These are phyloP conservation scores for Backusella tarrabulga DNA, from an alignment of 192 early-diverging fungal genomes.

Conservation along the genomic window DNA sequence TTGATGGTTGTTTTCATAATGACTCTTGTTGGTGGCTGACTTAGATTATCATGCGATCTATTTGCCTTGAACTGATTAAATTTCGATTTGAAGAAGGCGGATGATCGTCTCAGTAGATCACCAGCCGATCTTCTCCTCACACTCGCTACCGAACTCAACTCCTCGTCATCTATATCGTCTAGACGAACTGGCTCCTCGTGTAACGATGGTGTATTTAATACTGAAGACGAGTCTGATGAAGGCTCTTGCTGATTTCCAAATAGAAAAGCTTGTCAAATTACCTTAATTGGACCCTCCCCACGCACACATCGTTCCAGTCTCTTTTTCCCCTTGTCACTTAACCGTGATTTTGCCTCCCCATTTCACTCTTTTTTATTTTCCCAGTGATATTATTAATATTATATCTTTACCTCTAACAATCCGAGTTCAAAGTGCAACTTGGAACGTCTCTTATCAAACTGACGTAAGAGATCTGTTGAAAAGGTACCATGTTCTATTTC, in stretches of 20 bases:
- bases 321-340: not conserved
- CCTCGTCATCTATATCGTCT: constrained; percentile 3
- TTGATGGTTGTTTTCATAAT: constrained; percentile 9
- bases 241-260: constrained; percentile 5
- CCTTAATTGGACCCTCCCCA: not conserved
- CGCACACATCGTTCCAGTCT: not conserved
- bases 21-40: not conserved
- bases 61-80: constrained; percentile 8
- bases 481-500: constrained; percentile 13
- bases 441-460: constrained; percentile 28
- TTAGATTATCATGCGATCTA: constrained; percentile 15
- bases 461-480: constrained; percentile 23
- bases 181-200: not conserved
- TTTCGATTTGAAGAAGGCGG: constrained; percentile 21
- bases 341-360: not conserved
- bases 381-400: not conserved
- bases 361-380: not conserved
- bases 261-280: constrained; percentile 19
- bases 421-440: constrained; percentile 18
- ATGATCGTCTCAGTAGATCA: constrained; percentile 21
- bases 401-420: constrained; percentile 7
- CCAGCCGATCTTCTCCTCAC: constrained; percentile 16
- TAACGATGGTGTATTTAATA: not conserved
- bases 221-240: not conserved
- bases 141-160: not conserved